Conservation (phyloP, 495 filamentous ascomycete genomes). For the Halenospora varia region DNA sequence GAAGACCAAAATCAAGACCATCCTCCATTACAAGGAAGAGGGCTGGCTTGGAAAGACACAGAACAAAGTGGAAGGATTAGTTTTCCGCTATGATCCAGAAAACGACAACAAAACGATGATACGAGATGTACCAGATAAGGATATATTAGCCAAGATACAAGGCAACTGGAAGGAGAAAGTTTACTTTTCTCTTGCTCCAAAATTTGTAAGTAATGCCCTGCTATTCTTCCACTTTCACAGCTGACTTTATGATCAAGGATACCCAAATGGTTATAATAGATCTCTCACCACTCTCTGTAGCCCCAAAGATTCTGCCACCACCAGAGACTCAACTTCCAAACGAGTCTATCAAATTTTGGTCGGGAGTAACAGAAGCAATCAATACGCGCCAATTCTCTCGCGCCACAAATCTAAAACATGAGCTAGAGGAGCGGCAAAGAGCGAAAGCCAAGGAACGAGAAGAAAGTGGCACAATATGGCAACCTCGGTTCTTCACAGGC, state of each 20-base stretch:
- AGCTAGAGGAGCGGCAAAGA: conserved; percentile 87
- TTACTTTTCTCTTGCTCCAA: conserved; percentile 47
- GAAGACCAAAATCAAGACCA: conserved; percentile 83
- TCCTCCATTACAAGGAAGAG: conserved; percentile 89
- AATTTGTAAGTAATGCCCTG: conserved; percentile 42
- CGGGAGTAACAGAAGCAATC: conserved; percentile 83
- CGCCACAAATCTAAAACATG: conserved; percentile 82
- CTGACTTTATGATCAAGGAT: conserved; percentile 40
- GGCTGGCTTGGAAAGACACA: conserved; percentile 90
- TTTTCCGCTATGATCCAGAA: conserved; percentile 81
- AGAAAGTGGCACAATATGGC: conserved; percentile 61
- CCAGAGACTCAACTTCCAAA: conserved; percentile 73
- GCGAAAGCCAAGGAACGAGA: conserved; percentile 78
- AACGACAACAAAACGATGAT: conserved; percentile 74
- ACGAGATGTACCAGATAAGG: conserved; percentile 79
- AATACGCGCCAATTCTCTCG: conserved; percentile 73
- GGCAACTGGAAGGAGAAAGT: conserved; percentile 72
- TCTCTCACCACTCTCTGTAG: conserved; percentile 71
- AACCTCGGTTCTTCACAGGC: conserved; percentile 85
- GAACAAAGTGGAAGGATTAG: conserved; percentile 84
- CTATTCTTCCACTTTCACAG: not conserved
- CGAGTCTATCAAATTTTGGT: conserved; percentile 88
- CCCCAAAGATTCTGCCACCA: conserved; percentile 74
- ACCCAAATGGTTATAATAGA: conserved; percentile 76
- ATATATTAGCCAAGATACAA: conserved; percentile 77